Evolutionary conservation across 345 rosid genomes (phyloP).

Genomic region (Euphorbia lathyris): DNA sequence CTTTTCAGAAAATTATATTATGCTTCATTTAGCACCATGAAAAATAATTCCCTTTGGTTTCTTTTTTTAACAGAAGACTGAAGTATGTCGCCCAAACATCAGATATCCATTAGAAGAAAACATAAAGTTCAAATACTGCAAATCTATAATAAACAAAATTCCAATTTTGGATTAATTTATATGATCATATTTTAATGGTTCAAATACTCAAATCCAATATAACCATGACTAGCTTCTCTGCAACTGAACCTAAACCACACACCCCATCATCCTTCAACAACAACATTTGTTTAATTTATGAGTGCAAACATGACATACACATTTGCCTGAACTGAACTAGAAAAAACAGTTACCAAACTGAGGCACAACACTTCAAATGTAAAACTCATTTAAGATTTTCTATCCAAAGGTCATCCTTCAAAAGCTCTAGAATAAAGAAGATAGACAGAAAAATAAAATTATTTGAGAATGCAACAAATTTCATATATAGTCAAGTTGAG

Average conservation of each 20-base stretch:
- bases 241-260: not conserved
- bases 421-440: not conserved
- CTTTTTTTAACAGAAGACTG: not conserved
- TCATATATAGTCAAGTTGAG: not conserved
- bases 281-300: not conserved
- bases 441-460: not conserved
- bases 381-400: not conserved
- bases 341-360: not conserved
- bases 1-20: not conserved
- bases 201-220: not conserved
- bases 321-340: not conserved
- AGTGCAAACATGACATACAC: not conserved
- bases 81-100: not conserved
- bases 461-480: not conserved
- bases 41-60: not conserved
- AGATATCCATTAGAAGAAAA: not conserved
- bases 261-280: not conserved
- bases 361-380: not conserved
- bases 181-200: not conserved
- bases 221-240: not conserved
- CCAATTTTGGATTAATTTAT: not conserved
- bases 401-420: constrained; percentile 9
- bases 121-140: not conserved
- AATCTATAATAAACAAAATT: not conserved
- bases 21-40: not conserved